Percentiles rank a stretch among this genome's conserved stretches.
Conservation (phyloP, 2,329 filamentous ascomycete genomes). For the Teratosphaeria gauchensis region DNA sequence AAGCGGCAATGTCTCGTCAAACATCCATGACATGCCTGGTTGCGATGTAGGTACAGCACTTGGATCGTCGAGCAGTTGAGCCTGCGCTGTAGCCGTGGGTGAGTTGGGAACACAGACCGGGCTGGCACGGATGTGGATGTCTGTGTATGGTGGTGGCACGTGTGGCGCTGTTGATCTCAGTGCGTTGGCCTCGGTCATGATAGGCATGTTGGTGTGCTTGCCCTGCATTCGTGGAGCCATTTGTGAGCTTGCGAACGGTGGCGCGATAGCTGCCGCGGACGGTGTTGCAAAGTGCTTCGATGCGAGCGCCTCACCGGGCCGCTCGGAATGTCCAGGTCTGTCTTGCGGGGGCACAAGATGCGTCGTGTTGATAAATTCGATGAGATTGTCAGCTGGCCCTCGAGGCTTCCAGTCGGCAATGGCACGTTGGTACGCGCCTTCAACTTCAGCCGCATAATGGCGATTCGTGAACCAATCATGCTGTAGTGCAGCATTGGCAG, state of each 20-base stretch:
- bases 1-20: not conserved
- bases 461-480: slow-evolving; percentile 49
- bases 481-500: slow-evolving; percentile 42
- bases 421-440: slow-evolving; percentile 41
- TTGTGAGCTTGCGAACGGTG: not conserved
- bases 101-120: not conserved
- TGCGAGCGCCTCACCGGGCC: not conserved
- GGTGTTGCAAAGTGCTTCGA: not conserved
- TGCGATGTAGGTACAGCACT: not conserved
- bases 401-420: slow-evolving; percentile 41
- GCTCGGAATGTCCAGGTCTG: not conserved
- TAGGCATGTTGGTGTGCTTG: not conserved
- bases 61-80: not conserved
- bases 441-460: slow-evolving; percentile 37
- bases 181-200: not conserved
- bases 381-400: slow-evolving; percentile 1
- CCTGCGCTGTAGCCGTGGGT: not conserved
- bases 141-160: not conserved
- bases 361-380: slow-evolving; percentile 11
- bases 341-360: not conserved
- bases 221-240: too few relatives aligned
- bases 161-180: not conserved
- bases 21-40: not conserved
- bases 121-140: not conserved
- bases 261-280: not conserved